Evolutionary conservation across 192 early-diverging fungal genomes (phyloP).

Genomic region (Paraglomus occultum): DNA sequence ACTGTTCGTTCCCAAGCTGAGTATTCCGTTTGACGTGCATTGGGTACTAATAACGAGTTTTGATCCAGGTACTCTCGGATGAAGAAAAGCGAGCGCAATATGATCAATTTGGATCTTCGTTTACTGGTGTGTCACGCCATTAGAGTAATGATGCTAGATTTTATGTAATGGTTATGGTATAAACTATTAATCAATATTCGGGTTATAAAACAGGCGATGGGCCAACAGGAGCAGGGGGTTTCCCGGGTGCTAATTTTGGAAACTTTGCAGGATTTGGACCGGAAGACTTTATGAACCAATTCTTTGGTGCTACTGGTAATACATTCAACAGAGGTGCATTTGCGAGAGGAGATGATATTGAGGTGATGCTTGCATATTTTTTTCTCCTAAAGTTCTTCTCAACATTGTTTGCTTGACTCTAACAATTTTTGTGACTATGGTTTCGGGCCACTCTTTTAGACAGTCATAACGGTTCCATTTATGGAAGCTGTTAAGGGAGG

Average conservation of each 20-base stretch:
- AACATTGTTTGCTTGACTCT: not conserved
- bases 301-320: constrained; percentile 58
- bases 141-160: not conserved
- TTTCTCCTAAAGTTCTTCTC: not conserved
- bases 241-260: constrained; percentile 55
- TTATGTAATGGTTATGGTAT: not conserved
- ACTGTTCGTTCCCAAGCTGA: constrained; percentile 23
- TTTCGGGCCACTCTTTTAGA: constrained; percentile 25
- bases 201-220: constrained; percentile 32
- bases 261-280: constrained; percentile 62
- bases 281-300: constrained; percentile 72
- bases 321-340: constrained; percentile 36
- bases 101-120: constrained; percentile 82
- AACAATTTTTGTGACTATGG: not conserved
- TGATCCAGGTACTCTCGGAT: constrained; percentile 76
- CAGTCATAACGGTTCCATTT: constrained; percentile 68
- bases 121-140: constrained; percentile 7
- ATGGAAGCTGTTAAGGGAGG: constrained; percentile 90
- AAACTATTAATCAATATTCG: not conserved
- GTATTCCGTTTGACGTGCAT: too few species aligned
- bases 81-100: constrained; percentile 88
- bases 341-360: constrained; percentile 62
- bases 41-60: too few species aligned
- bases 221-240: constrained; percentile 52
- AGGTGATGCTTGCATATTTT: constrained; percentile 38